These are phyloP conservation scores for Effrenium voratum DNA, from an alignment of 73 alveolate species.

Conservation along the genomic window DNA sequence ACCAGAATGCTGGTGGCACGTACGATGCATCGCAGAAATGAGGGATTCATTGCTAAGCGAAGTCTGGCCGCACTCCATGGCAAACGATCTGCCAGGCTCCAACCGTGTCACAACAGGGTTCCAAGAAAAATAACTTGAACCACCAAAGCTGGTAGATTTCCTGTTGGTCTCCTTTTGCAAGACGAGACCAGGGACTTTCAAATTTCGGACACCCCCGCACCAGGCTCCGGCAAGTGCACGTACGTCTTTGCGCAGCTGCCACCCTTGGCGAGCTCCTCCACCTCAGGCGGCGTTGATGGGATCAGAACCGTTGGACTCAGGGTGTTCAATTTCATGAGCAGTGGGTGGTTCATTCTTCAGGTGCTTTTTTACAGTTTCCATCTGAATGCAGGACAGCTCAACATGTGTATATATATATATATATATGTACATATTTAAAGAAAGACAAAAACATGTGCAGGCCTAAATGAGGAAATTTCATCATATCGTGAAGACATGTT, in stretches of 20 bases:
- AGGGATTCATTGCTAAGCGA: too few species aligned
- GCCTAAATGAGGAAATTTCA: too few species aligned
- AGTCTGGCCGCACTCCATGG: not conserved
- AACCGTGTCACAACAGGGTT: too few species aligned
- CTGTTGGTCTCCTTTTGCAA: too few species aligned
- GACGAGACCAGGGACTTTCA: too few species aligned
- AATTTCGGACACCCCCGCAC: not conserved
- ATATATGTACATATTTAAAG: too few species aligned
- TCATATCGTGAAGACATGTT: too few species aligned
- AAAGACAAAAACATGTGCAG: too few species aligned
- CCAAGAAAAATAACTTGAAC: too few species aligned
- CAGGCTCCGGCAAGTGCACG: constrained; percentile 36
- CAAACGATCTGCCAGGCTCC: not conserved
- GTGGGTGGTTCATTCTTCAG: not conserved
- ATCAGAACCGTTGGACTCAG: not conserved
- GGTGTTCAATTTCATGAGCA: not conserved
- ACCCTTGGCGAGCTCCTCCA: constrained; percentile 42
- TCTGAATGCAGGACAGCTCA: not conserved
- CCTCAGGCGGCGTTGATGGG: not conserved
- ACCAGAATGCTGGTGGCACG: too few species aligned
- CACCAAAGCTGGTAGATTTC: not conserved
- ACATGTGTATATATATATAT: too few species aligned
- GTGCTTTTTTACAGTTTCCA: not conserved
- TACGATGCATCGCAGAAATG: too few species aligned
- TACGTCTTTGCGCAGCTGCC: constrained; percentile 68